phyloP scores from a whole-genome alignment of 768 basidiomycete species.

The Termitomyces sp. region DNA sequence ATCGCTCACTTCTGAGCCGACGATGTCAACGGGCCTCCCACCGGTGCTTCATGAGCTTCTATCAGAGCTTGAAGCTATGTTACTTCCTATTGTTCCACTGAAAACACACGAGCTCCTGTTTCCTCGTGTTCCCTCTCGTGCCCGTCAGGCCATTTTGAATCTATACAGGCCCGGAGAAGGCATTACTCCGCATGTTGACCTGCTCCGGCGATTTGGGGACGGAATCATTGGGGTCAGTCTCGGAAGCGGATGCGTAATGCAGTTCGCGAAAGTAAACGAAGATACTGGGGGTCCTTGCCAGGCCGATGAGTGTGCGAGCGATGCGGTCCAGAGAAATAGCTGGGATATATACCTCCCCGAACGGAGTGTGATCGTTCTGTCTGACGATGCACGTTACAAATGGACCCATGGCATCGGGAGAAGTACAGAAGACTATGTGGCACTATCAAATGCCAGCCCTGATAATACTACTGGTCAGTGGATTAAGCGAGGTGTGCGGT shows the following conservation, averaged over 20 bases:
- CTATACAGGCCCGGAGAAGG: slow-evolving; percentile 88
- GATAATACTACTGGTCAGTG: slow-evolving; percentile 24
- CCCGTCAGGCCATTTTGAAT: slow-evolving; percentile 88
- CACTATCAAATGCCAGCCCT: slow-evolving; percentile 19
- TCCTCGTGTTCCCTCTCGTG: slow-evolving; percentile 39
- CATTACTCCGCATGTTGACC: slow-evolving; percentile 84
- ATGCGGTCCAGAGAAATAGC: slow-evolving; percentile 17
- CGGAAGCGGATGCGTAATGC: slow-evolving; percentile 78
- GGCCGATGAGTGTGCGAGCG: neutral
- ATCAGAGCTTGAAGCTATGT: slow-evolving; percentile 39
- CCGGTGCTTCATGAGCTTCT: slow-evolving; percentile 52
- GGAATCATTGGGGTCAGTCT: slow-evolving; percentile 89
- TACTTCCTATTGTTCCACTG: slow-evolving; percentile 46
- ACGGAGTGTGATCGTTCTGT: slow-evolving; percentile 73
- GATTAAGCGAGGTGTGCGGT: slow-evolving; percentile 50
- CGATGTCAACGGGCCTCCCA: slow-evolving; percentile 46
- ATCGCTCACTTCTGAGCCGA: slow-evolving; percentile 2
- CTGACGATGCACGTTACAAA: slow-evolving; percentile 74
- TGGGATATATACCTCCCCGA: slow-evolving; percentile 70
- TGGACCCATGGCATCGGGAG: slow-evolving; percentile 89
- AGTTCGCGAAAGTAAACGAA: slow-evolving; percentile 41
- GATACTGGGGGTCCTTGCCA: neutral
- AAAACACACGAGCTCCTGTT: slow-evolving; percentile 58
- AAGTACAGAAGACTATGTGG: slow-evolving; percentile 56
- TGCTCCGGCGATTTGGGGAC: slow-evolving; percentile 80